Conservation (phyloP, 371 early-diverging fungal genomes). For the Thermomucor indicae-seudaticae region DNA sequence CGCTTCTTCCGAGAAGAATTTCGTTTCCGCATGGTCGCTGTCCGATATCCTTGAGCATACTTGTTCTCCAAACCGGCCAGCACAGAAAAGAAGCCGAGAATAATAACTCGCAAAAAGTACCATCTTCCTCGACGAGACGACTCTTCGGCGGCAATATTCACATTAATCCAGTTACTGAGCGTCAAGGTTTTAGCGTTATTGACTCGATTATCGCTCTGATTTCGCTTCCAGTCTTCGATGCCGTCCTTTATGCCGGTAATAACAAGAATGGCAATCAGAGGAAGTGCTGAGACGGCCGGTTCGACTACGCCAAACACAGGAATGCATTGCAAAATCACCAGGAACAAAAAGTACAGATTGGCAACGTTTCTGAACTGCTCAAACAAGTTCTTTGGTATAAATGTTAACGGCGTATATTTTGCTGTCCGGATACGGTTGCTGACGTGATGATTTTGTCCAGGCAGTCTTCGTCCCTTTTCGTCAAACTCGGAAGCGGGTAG, state of each 20-base stretch:
- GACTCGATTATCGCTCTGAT: constrained; percentile 73
- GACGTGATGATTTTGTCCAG: constrained; percentile 18
- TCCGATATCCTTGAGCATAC: constrained; percentile 13
- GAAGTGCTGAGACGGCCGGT: constrained; percentile 79
- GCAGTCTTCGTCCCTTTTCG: constrained; percentile 13
- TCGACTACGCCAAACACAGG: constrained; percentile 68
- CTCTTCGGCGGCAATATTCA: constrained; percentile 31
- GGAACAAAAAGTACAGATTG: constrained; percentile 89
- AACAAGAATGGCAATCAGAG: constrained; percentile 76
- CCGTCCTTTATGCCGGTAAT: constrained; percentile 93
- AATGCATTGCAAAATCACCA: constrained; percentile 81
- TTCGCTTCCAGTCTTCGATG: constrained; percentile 90
- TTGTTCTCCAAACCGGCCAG: constrained; percentile 20
- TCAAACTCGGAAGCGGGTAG: constrained; percentile 24
- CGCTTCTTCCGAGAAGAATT: neutral
- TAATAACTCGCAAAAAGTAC: constrained; percentile 17
- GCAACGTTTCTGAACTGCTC: constrained; percentile 91
- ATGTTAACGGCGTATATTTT: constrained; percentile 81
- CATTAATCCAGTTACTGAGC: constrained; percentile 52
- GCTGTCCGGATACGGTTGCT: constrained; percentile 77
- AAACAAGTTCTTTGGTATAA: constrained; percentile 89
- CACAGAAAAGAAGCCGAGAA: constrained; percentile 29
- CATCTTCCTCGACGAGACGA: constrained; percentile 20
- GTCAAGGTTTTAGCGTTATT: constrained; percentile 54
- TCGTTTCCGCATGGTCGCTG: neutral